A percentile compares a stretch with the other conserved stretches of the same genome.
Conservation (phyloP, 169 alveolate genomes). For the Eimeria zaria region DNA sequence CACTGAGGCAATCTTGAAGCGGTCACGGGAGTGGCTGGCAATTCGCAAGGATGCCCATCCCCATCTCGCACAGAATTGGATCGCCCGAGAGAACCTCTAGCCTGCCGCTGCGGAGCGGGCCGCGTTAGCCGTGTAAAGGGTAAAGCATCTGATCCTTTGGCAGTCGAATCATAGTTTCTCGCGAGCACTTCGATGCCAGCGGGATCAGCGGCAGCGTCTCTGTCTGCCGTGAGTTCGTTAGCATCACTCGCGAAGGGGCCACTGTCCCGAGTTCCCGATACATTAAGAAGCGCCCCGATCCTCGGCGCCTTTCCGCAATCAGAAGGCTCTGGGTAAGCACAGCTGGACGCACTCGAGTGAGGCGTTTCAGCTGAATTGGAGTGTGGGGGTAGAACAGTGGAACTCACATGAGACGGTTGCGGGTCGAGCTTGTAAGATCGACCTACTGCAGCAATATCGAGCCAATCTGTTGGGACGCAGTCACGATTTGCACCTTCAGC, state of each 20-base stretch:
- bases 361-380: conserved; percentile 14
- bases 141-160: background rate
- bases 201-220: conserved; percentile 10
- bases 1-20: conserved; percentile 61
- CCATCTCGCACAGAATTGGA: conserved; percentile 40
- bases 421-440: conserved; percentile 59
- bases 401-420: conserved; percentile 8
- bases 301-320: background rate
- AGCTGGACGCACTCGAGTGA: background rate
- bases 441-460: conserved; percentile 31
- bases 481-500: conserved; percentile 66
- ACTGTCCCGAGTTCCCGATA: background rate
- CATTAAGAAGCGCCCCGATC: background rate
- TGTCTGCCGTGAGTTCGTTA: conserved; percentile 7
- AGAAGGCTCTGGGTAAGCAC: conserved; percentile 9
- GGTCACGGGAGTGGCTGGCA: conserved; percentile 55
- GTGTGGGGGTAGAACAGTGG: background rate
- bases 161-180: conserved; percentile 14
- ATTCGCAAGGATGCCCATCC: conserved; percentile 41
- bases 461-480: conserved; percentile 73
- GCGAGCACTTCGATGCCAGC: background rate
- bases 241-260: background rate
- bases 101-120: conserved; percentile 47
- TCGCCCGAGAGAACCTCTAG: conserved; percentile 56
- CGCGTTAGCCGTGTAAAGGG: background rate